phyloP scores from a whole-genome alignment of 805 yeast genomes.

The Ogataea saltuana region DNA sequence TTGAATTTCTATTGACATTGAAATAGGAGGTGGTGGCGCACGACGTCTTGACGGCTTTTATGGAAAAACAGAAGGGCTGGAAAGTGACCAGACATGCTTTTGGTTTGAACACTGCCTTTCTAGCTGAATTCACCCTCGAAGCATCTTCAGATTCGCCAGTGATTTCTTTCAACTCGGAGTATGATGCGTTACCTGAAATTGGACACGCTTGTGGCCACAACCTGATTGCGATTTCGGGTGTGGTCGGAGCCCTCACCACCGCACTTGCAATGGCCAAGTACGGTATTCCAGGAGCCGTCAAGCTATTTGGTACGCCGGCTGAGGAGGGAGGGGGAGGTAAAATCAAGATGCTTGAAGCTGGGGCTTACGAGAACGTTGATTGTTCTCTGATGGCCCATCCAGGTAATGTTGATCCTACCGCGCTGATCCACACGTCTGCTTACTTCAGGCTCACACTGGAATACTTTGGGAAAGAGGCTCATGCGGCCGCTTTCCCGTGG shows the following conservation, averaged over 20 bases:
- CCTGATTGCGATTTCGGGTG: constrained; percentile 29
- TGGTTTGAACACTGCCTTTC: constrained; percentile 30
- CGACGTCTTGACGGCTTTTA: constrained; percentile 23
- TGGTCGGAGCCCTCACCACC: constrained; percentile 23
- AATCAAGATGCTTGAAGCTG: constrained; percentile 26
- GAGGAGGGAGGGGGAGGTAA: constrained; percentile 36
- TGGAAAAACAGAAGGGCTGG: constrained; percentile 28
- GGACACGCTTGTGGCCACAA: constrained; percentile 37
- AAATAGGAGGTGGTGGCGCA: constrained; percentile 32
- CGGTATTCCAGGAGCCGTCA: constrained; percentile 31
- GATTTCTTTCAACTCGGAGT: constrained; percentile 31
- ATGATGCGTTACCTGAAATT: constrained; percentile 32
- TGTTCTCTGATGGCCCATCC: constrained; percentile 34
- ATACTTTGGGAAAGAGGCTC: constrained; percentile 31
- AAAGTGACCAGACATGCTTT: constrained; percentile 28
- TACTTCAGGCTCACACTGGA: constrained; percentile 19
- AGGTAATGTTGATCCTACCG: constrained; percentile 16
- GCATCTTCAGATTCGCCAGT: constrained; percentile 18
- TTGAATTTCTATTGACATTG: neutral
- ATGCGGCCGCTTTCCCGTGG: constrained; percentile 34
- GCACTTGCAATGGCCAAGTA: constrained; percentile 26
- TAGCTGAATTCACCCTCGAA: constrained; percentile 17
- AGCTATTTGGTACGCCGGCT: constrained; percentile 33
- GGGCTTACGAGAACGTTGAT: constrained; percentile 29
- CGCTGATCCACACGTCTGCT: constrained; percentile 24